These are phyloP conservation scores for Ramalina peruviana DNA, from an alignment of 495 filamentous ascomycete species.

Conservation along the genomic window DNA sequence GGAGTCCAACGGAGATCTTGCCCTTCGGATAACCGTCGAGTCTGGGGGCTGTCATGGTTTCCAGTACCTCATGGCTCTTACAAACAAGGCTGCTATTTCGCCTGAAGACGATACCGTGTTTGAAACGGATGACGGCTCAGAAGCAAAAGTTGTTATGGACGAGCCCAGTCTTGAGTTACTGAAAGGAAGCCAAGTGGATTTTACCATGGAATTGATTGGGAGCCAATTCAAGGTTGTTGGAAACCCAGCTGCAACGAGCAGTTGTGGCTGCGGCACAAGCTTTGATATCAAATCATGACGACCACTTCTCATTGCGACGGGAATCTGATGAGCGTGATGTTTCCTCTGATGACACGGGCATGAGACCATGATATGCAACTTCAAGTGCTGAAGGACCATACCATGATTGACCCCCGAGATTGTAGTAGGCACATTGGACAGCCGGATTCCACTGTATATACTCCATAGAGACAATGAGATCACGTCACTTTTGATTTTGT, in stretches of 20 bases:
- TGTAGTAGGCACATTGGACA: too few species aligned
- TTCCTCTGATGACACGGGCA: background rate
- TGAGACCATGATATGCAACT: background rate
- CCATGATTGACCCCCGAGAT: background rate
- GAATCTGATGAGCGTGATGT: background rate
- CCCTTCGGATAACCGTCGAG: constrained; percentile 80
- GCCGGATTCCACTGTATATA: too few species aligned
- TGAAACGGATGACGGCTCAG: constrained; percentile 20
- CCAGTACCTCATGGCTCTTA: constrained; percentile 87
- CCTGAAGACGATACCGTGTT: constrained; percentile 64
- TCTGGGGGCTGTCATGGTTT: constrained; percentile 94
- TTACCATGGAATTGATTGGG: constrained; percentile 91
- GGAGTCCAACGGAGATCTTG: constrained; percentile 67
- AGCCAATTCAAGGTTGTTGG: constrained; percentile 95
- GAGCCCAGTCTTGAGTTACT: constrained; percentile 74
- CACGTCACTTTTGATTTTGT: too few species aligned
- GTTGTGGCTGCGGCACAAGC: constrained; percentile 94
- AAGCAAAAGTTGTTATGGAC: constrained; percentile 82
- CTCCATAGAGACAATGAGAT: too few species aligned
- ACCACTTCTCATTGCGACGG: too few species aligned
- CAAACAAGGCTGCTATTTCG: constrained; percentile 42
- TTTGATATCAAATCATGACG: constrained; percentile 70
- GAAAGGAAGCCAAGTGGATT: constrained; percentile 88
- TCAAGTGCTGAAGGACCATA: background rate
- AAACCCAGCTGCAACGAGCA: constrained; percentile 81